These are phyloP conservation scores for Penicillium nordicum DNA, from an alignment of 2,329 filamentous ascomycete species.

Conservation along the genomic window DNA sequence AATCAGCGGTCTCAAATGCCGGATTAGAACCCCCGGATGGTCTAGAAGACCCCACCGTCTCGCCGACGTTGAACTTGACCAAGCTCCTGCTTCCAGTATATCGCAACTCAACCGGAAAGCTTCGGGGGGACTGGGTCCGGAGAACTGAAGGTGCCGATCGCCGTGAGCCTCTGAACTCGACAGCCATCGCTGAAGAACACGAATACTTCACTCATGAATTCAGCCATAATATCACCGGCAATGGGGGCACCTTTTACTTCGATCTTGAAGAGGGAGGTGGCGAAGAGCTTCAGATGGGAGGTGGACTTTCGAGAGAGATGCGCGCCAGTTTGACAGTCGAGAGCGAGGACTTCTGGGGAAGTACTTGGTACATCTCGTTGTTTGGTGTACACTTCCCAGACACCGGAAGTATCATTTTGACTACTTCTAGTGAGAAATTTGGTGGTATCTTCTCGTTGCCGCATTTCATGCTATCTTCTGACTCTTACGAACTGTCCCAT, in stretches of 20 bases:
- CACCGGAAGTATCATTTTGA: conserved; percentile 75
- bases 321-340: conserved; percentile 68
- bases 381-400: conserved; percentile 82
- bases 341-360: conserved; percentile 65
- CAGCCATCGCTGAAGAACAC: conserved; percentile 60
- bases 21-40: conserved; percentile 31
- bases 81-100: conserved; percentile 58
- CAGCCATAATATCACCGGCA: conserved; percentile 76
- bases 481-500: conserved; percentile 56
- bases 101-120: conserved; percentile 71
- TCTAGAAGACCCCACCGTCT: conserved; percentile 25
- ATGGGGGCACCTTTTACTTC: conserved; percentile 65
- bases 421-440: conserved; percentile 90
- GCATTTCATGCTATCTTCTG: conserved; percentile 66
- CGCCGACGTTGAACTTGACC: conserved; percentile 35
- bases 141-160: conserved; percentile 50
- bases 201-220: conserved; percentile 67
- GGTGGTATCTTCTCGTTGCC: conserved; percentile 87
- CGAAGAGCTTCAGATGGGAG: conserved; percentile 35
- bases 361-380: conserved; percentile 74
- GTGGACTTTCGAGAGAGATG: conserved; percentile 63
- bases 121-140: conserved; percentile 73
- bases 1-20: conserved; percentile 30
- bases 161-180: conserved; percentile 58
- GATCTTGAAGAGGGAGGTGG: conserved; percentile 58